phyloP scores from a whole-genome alignment of 768 basidiomycete genomes.

The Tulasnella sp. region DNA sequence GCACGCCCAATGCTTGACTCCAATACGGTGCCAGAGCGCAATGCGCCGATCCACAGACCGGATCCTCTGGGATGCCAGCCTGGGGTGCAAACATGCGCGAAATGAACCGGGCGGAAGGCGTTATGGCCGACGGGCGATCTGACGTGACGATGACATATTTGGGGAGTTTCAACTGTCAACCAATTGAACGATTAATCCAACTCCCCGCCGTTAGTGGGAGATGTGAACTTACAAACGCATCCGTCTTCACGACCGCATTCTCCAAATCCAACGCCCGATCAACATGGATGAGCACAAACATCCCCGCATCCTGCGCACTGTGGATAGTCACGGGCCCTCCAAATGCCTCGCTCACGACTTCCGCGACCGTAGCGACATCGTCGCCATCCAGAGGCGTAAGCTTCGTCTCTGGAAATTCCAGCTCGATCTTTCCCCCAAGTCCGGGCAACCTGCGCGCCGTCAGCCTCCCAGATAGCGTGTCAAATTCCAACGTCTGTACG shows the following conservation, averaged over 20 bases:
- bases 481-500: constrained; percentile 16
- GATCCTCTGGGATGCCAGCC: constrained; percentile 24
- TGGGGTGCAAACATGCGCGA: constrained; percentile 25
- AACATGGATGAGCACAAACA: constrained; percentile 20
- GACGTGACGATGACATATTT: constrained; percentile 20
- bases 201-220: neutral
- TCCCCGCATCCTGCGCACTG: constrained; percentile 6
- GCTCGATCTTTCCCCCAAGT: constrained; percentile 18
- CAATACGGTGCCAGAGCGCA: constrained; percentile 25
- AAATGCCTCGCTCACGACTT: neutral
- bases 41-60: constrained; percentile 27
- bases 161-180: neutral
- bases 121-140: neutral
- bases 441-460: constrained; percentile 10
- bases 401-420: constrained; percentile 22
- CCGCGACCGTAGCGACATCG: neutral
- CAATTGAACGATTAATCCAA: neutral
- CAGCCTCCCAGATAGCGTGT: constrained; percentile 20
- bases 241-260: constrained; percentile 15
- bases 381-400: neutral
- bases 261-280: constrained; percentile 20
- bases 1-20: constrained; percentile 1
- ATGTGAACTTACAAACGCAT: constrained; percentile 19
- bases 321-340: constrained; percentile 13
- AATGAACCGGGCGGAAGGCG: constrained; percentile 19